These are phyloP conservation scores for Musa beccarii DNA, from an alignment of 176 grass and related monocot species.

Conservation along the genomic window DNA sequence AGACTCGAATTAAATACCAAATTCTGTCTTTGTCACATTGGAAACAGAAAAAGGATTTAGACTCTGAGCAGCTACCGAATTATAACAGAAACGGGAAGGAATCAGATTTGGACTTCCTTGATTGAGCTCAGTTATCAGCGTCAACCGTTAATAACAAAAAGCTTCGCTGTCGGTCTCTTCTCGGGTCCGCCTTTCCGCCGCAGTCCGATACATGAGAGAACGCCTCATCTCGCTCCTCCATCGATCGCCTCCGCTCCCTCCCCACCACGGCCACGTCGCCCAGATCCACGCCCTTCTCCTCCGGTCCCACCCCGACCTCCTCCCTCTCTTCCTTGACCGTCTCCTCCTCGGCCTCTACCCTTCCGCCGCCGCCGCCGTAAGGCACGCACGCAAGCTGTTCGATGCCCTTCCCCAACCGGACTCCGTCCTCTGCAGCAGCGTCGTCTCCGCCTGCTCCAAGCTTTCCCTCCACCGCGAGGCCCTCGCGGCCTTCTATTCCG, in stretches of 20 bases:
- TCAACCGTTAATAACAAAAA: no score
- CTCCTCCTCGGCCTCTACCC: conserved; percentile 15
- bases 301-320: conserved; percentile 37
- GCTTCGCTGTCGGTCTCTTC: no score
- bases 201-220: not conserved
- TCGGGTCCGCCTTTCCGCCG: no score
- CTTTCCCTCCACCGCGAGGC: conserved; percentile 46
- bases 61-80: no score
- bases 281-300: conserved; percentile 30
- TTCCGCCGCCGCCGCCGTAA: not conserved
- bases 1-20: no score
- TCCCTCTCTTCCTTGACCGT: conserved; percentile 20
- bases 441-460: conserved; percentile 47
- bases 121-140: no score
- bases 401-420: conserved; percentile 45
- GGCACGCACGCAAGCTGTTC: conserved; percentile 53
- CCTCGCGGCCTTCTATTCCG: conserved; percentile 33
- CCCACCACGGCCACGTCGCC: conserved; percentile 3
- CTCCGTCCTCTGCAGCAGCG: conserved; percentile 26
- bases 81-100: no score
- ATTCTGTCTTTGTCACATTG: no score
- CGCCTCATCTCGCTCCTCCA: conserved; percentile 21
- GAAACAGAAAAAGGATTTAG: no score
- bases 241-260: conserved; percentile 5
- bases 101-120: no score